phyloP scores from a whole-genome alignment of 768 basidiomycete genomes.

The Suillus weaverae region DNA sequence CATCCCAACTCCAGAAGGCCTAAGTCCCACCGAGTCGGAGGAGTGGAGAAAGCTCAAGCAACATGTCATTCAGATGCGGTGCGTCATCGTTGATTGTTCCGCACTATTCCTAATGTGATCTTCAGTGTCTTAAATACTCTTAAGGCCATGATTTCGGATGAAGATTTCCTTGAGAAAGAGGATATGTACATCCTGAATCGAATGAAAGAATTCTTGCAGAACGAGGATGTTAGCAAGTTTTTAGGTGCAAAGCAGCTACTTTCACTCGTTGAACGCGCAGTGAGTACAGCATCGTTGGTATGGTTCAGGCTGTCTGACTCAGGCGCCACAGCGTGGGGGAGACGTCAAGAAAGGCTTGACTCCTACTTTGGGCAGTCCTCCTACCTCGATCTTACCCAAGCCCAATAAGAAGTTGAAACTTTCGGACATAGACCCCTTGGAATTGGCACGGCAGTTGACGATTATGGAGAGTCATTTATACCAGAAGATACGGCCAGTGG shows the following conservation, averaged over 20 bases:
- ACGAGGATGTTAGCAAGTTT: constrained; percentile 61
- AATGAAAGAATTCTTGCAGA: constrained; percentile 78
- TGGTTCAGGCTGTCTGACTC: constrained; percentile 15
- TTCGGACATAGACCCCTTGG: constrained; percentile 82
- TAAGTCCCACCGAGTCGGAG: constrained; percentile 59
- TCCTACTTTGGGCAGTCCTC: constrained; percentile 60
- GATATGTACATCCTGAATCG: constrained; percentile 78
- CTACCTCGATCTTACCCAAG: constrained; percentile 75
- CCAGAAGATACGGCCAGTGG: constrained; percentile 84
- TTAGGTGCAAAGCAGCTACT: constrained; percentile 76
- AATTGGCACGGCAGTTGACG: constrained; percentile 91
- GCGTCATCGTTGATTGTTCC: constrained; percentile 25
- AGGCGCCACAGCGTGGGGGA: constrained; percentile 44
- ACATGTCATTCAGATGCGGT: constrained; percentile 86
- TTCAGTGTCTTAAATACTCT: constrained; percentile 82
- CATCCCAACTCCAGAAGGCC: constrained; percentile 68
- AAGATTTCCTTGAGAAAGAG: constrained; percentile 82
- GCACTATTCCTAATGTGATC: constrained; percentile 4
- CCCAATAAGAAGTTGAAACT: constrained; percentile 73
- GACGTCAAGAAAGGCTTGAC: constrained; percentile 57
- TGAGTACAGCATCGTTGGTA: constrained; percentile 40
- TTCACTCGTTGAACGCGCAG: constrained; percentile 74
- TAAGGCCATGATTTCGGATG: constrained; percentile 84
- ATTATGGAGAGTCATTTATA: constrained; percentile 87
- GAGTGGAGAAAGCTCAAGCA: constrained; percentile 89